Evolutionary conservation across 2,329 filamentous ascomycete species (phyloP).

Genomic region (Fusarium graminum): DNA sequence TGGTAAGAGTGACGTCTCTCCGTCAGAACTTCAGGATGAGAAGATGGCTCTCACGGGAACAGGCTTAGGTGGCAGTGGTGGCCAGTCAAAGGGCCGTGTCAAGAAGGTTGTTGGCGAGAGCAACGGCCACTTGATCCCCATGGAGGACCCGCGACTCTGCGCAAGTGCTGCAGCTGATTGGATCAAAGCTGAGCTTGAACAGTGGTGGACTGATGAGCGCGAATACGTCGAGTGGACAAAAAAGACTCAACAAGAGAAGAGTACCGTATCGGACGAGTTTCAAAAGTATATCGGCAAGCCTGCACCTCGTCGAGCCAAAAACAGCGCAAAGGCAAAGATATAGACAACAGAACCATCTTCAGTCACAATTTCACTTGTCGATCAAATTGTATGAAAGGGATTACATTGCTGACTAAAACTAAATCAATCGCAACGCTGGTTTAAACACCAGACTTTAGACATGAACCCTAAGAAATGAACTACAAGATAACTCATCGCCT

Average conservation of each 20-base stretch:
- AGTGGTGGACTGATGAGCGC: slow-evolving; percentile 69
- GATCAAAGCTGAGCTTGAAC: slow-evolving; percentile 67
- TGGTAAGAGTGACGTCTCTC: slow-evolving; percentile 67
- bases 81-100: slow-evolving; percentile 74
- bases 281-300: slow-evolving; percentile 63
- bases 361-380: neutral
- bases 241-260: slow-evolving; percentile 66
- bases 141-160: slow-evolving; percentile 79
- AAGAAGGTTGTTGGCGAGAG: slow-evolving; percentile 72
- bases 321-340: slow-evolving; percentile 51
- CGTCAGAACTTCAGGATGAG: slow-evolving; percentile 62
- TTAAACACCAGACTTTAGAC: too few species aligned
- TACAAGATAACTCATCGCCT: neutral
- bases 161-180: slow-evolving; percentile 71
- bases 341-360: slow-evolving; percentile 24
- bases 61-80: slow-evolving; percentile 76
- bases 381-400: neutral
- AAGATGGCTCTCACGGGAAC: slow-evolving; percentile 75
- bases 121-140: slow-evolving; percentile 83
- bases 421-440: neutral
- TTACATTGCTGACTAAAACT: neutral
- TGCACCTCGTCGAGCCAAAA: slow-evolving; percentile 23
- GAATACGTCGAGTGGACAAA: slow-evolving; percentile 69
- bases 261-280: slow-evolving; percentile 64
- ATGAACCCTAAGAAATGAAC: too few species aligned